Evolutionary conservation across 2,329 filamentous ascomycete species (phyloP).

Genomic region (Aureobasidium sp.): DNA sequence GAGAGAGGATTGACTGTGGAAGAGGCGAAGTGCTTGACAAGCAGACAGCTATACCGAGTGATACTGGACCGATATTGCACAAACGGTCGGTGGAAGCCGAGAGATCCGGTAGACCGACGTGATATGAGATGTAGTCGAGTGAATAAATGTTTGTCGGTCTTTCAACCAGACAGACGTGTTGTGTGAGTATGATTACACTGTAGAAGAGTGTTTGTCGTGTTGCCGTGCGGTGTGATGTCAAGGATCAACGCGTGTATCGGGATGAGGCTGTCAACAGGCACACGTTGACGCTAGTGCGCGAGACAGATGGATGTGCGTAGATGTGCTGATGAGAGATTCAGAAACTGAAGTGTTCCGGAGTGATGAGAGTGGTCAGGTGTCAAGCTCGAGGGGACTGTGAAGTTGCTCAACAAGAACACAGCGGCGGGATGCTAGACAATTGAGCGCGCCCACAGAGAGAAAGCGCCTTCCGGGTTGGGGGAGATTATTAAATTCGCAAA

Average conservation of each 20-base stretch:
- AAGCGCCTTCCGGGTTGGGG: constrained; percentile 1
- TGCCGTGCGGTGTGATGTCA: constrained; percentile 9
- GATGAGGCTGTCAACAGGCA: constrained; percentile 6
- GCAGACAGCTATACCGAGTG: constrained; percentile 16
- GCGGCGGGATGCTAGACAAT: not conserved
- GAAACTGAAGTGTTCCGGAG: not conserved
- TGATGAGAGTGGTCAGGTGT: constrained; percentile 9
- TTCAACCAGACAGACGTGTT: constrained; percentile 12
- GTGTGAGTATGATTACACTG: not conserved
- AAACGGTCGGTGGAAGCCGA: not conserved
- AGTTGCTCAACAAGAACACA: constrained; percentile 13
- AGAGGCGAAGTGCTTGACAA: constrained; percentile 12
- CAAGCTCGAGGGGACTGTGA: constrained; percentile 9
- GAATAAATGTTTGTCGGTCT: constrained; percentile 12
- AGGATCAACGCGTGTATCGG: constrained; percentile 11
- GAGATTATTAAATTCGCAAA: constrained; percentile 6
- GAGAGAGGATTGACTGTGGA: not conserved
- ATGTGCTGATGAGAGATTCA: not conserved
- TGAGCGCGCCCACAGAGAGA: not conserved
- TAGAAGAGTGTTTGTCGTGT: constrained; percentile 9
- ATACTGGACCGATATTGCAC: constrained; percentile 10
- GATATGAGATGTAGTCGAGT: constrained; percentile 9
- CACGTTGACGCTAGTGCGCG: constrained; percentile 12
- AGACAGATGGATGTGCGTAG: constrained; percentile 6
- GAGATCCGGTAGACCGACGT: not conserved